Percentiles rank a stretch among this genome's conserved stretches.
phyloP scores from a whole-genome alignment of 1,139 yeast species.

The Suhomyces atakaporum region DNA sequence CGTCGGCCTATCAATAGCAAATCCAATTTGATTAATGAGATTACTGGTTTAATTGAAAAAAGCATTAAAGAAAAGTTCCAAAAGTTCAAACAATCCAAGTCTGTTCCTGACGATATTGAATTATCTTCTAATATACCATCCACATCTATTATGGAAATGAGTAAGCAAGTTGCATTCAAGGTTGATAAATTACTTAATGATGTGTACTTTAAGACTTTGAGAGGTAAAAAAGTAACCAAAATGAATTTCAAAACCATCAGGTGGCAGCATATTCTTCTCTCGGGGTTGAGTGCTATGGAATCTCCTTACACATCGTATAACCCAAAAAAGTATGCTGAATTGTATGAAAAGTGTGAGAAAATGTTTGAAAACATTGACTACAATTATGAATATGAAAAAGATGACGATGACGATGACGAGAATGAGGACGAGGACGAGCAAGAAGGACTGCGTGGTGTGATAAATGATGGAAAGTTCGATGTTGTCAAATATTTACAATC shows the following conservation, averaged over 20 bases:
- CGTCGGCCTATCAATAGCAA: slow-evolving; percentile 29
- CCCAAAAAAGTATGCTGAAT: slow-evolving; percentile 13
- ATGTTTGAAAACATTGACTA: slow-evolving; percentile 25
- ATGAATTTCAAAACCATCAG: slow-evolving; percentile 10
- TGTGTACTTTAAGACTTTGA: slow-evolving; percentile 7
- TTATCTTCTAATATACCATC: slow-evolving; percentile 24
- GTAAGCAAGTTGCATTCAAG: slow-evolving; percentile 25
- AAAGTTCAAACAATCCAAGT: not conserved
- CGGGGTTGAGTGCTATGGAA: slow-evolving; percentile 23
- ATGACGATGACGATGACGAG: slow-evolving; percentile 11
- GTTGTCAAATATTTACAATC: slow-evolving; percentile 19
- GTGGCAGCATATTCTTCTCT: slow-evolving; percentile 34
- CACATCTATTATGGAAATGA: slow-evolving; percentile 20
- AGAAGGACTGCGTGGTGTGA: not conserved
- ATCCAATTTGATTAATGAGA: slow-evolving; percentile 37
- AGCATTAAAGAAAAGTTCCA: slow-evolving; percentile 10
- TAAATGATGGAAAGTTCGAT: slow-evolving; percentile 15
- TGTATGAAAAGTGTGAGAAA: slow-evolving; percentile 25
- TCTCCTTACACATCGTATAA: slow-evolving; percentile 16
- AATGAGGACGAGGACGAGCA: slow-evolving; percentile 10
- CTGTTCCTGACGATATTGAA: slow-evolving; percentile 4
- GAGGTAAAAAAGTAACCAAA: slow-evolving; percentile 13
- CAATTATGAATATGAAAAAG: slow-evolving; percentile 26
- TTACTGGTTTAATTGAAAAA: slow-evolving; percentile 40
- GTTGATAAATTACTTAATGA: slow-evolving; percentile 20